Percentiles rank a stretch among this genome's conserved stretches.
Conservation (phyloP, 441 rosid species). For the Adansonia gregorii region DNA sequence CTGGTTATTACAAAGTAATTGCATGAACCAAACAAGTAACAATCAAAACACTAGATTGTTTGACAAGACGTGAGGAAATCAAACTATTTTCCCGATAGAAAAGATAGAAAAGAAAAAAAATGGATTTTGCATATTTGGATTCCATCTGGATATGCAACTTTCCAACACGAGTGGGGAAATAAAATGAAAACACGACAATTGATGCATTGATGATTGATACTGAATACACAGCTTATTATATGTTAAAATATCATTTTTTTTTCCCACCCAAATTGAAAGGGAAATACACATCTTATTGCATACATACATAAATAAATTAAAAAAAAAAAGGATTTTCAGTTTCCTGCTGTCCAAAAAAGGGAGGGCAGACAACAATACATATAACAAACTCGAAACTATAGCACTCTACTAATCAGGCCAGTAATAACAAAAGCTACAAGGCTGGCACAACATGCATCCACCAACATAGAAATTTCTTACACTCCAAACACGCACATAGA, state of each 20-base stretch:
- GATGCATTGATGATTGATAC: not conserved
- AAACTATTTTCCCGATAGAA: no score
- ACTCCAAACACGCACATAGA: not conserved
- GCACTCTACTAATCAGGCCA: slow-evolving; percentile 26
- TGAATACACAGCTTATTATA: slow-evolving; percentile 15
- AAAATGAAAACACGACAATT: no score
- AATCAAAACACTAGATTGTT: no score
- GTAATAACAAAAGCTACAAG: slow-evolving; percentile 22
- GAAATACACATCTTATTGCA: slow-evolving; percentile 37
- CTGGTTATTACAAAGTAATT: no score
- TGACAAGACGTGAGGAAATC: no score
- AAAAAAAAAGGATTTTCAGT: slow-evolving; percentile 19
- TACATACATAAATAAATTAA: slow-evolving; percentile 33
- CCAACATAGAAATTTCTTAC: slow-evolving; percentile 25
- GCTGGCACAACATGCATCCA: slow-evolving; percentile 21
- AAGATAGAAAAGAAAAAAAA: no score
- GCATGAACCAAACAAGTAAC: no score
- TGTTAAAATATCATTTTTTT: not conserved
- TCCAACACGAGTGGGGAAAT: no score
- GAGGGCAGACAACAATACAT: slow-evolving; percentile 15
- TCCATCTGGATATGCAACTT: no score
- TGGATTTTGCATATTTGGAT: no score
- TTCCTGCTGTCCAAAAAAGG: slow-evolving; percentile 21
- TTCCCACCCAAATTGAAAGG: not conserved
- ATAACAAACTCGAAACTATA: slow-evolving; percentile 19